Evolutionary conservation across 2,329 filamentous ascomycete genomes (phyloP).

Genomic region (Trichoderma pleuroti): DNA sequence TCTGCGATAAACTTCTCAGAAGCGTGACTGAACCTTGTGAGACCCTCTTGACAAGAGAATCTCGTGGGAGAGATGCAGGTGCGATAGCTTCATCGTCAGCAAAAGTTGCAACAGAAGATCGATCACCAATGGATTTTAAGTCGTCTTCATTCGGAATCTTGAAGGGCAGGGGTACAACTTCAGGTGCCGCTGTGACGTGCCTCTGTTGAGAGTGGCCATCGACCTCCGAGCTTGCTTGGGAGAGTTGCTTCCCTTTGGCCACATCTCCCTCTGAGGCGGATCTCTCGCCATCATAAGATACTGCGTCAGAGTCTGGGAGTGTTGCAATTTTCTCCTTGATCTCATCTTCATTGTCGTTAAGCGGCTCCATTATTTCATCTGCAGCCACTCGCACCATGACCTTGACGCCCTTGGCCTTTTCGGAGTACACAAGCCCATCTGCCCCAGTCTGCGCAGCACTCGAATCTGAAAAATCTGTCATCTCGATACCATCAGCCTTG

Average conservation of each 20-base stretch:
- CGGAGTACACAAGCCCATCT: constrained; percentile 41
- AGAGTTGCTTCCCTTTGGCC: constrained; percentile 24
- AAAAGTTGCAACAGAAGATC: constrained; percentile 67
- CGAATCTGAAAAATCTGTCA: constrained; percentile 46
- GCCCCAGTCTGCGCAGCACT: constrained; percentile 30
- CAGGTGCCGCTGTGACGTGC: constrained; percentile 38
- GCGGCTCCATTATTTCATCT: constrained; percentile 41
- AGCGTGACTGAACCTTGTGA: constrained; percentile 47
- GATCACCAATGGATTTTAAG: constrained; percentile 41
- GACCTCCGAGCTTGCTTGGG: constrained; percentile 22
- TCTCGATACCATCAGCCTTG: constrained; percentile 51
- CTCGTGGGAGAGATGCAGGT: constrained; percentile 27
- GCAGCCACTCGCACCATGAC: constrained; percentile 53
- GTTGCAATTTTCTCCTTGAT: constrained; percentile 30
- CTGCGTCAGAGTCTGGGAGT: neutral
- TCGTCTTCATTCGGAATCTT: constrained; percentile 48
- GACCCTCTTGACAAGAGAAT: constrained; percentile 45
- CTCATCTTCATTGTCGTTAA: constrained; percentile 20
- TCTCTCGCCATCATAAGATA: neutral
- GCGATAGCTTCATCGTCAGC: constrained; percentile 56
- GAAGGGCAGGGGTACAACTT: constrained; percentile 65
- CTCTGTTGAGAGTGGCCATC: constrained; percentile 21
- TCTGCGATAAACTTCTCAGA: constrained; percentile 43
- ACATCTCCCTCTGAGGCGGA: neutral
- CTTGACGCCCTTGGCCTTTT: constrained; percentile 41